Evolutionary conservation across 2,329 filamentous ascomycete species (phyloP).

Genomic region (Fusarium circinatum): DNA sequence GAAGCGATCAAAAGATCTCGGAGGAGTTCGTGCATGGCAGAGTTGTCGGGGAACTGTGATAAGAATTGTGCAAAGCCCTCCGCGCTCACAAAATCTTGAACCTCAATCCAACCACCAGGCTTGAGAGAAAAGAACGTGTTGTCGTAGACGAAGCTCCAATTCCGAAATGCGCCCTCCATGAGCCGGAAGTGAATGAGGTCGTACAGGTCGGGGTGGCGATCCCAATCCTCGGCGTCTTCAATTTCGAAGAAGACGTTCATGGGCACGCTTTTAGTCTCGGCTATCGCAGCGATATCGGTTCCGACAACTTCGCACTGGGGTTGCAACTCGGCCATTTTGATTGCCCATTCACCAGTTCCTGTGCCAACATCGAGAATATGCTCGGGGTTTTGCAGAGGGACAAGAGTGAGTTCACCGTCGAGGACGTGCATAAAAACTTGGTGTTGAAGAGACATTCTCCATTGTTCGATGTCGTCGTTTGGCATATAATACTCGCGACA

Average conservation of each 20-base stretch:
- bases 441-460: conserved; percentile 69
- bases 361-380: conserved; percentile 68
- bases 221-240: conserved; percentile 70
- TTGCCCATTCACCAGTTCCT: conserved; percentile 64
- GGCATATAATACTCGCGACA: conserved; percentile 73
- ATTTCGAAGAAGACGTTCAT: conserved; percentile 70
- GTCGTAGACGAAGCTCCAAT: conserved; percentile 66
- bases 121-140: conserved; percentile 64
- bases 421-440: conserved; percentile 68
- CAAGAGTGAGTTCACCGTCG: conserved; percentile 57
- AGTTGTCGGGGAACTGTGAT: conserved; percentile 54
- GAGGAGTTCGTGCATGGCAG: conserved; percentile 55
- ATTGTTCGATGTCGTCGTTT: conserved; percentile 73
- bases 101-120: conserved; percentile 67
- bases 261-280: conserved; percentile 64
- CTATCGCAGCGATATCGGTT: conserved; percentile 67
- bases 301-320: conserved; percentile 67
- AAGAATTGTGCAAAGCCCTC: conserved; percentile 49
- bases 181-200: conserved; percentile 68
- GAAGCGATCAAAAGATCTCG: conserved; percentile 57
- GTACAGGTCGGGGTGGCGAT: conserved; percentile 61
- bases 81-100: conserved; percentile 64
- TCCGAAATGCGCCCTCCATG: conserved; percentile 65
- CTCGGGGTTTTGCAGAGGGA: conserved; percentile 52
- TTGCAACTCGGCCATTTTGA: conserved; percentile 63